phyloP scores from a whole-genome alignment of 306 rosid genomes.

The Cicer pinnatifidum region DNA sequence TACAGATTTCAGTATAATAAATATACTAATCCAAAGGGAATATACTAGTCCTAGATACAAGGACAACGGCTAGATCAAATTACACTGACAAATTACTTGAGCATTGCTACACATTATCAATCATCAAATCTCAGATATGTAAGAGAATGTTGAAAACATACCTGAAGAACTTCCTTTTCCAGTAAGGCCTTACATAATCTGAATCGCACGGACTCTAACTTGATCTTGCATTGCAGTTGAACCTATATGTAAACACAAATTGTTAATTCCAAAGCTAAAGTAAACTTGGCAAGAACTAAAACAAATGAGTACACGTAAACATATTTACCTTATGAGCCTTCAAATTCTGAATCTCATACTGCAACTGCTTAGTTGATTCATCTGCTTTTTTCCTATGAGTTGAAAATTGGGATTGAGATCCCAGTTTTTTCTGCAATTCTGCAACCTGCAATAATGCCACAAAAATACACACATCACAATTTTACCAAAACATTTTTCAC shows the following conservation, averaged over 20 bases:
- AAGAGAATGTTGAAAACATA: slow-evolving; percentile 44
- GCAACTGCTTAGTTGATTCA: slow-evolving; percentile 64
- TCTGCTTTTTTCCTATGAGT: slow-evolving; percentile 64
- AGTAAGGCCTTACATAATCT: slow-evolving; percentile 67
- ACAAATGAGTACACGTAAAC: not conserved
- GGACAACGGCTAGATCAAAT: slow-evolving; percentile 23
- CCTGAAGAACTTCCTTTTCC: slow-evolving; percentile 91
- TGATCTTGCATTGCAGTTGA: slow-evolving; percentile 84
- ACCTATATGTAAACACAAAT: slow-evolving; percentile 57
- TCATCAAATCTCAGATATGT: not conserved
- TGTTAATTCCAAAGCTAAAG: slow-evolving; percentile 25
- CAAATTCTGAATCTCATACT: slow-evolving; percentile 74
- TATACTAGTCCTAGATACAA: slow-evolving; percentile 26
- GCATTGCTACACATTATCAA: not conserved
- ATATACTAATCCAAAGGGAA: not conserved
- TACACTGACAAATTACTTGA: not conserved
- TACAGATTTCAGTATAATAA: slow-evolving; percentile 35
- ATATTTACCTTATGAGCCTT: slow-evolving; percentile 84
- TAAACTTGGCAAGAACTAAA: not conserved
- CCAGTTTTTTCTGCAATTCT: slow-evolving; percentile 74
- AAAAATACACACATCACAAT: slow-evolving; percentile 10
- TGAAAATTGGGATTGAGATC: slow-evolving; percentile 77
- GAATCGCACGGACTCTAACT: slow-evolving; percentile 79
- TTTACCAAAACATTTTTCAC: slow-evolving; percentile 8
- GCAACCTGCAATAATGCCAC: slow-evolving; percentile 58